Conservation (phyloP, 1,284 basidiomycete species). For the Tylopilus sp. region DNA sequence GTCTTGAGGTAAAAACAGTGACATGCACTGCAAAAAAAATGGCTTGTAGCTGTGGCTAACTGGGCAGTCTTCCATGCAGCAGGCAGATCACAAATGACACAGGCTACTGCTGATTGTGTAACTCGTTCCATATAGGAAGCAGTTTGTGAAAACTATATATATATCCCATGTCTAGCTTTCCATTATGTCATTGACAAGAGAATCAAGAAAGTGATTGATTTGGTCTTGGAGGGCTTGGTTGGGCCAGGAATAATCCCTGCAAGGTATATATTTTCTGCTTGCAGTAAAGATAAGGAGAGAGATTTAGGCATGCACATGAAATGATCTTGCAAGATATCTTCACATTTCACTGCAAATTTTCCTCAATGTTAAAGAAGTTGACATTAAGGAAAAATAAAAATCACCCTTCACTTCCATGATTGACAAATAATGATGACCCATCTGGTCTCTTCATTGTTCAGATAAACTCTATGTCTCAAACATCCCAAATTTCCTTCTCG, state of each 20-base stretch:
- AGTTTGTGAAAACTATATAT: conserved; percentile 23
- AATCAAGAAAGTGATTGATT: conserved; percentile 29
- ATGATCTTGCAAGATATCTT: neutral
- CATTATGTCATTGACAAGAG: conserved; percentile 26
- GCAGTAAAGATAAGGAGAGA: conserved; percentile 13
- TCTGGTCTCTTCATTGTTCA: neutral
- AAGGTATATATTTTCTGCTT: conserved; percentile 26
- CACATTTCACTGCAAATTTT: neutral
- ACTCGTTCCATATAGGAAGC: conserved; percentile 9
- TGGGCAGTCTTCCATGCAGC: conserved; percentile 30
- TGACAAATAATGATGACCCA: neutral
- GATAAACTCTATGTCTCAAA: neutral
- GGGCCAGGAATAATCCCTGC: conserved; percentile 28
- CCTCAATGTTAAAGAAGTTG: neutral
- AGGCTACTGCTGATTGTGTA: conserved; percentile 18
- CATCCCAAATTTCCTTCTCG: neutral
- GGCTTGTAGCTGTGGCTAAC: neutral
- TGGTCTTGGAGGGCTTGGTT: conserved; percentile 18
- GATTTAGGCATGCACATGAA: neutral
- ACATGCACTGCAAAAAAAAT: conserved; percentile 36
- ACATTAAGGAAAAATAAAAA: neutral
- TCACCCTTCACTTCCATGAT: neutral
- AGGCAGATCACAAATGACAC: conserved; percentile 34
- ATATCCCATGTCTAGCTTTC: conserved; percentile 27
- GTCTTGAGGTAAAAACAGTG: conserved; percentile 2